These are phyloP conservation scores for Solanum boliviense DNA, from an alignment of 257 asterid species.

Conservation along the genomic window DNA sequence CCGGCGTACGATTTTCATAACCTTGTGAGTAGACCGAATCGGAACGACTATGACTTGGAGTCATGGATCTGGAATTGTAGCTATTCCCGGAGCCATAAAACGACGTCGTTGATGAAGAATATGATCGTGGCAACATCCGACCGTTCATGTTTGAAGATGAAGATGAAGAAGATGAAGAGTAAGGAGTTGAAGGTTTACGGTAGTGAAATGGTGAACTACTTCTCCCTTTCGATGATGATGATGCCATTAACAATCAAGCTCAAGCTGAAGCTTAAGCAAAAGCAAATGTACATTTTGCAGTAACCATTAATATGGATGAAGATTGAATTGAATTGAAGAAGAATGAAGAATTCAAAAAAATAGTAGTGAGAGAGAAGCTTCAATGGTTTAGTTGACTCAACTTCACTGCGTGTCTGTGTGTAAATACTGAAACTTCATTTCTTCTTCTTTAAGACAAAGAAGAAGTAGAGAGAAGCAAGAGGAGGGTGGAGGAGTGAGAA, in stretches of 20 bases:
- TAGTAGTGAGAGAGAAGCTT: not conserved
- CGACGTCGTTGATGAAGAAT: constrained; percentile 60
- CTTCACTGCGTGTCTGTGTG: not conserved
- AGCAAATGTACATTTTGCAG: not conserved
- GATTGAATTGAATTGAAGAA: constrained; percentile 9
- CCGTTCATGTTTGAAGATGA: constrained; percentile 81
- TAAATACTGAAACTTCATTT: constrained; percentile 10
- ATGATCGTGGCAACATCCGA: constrained; percentile 47
- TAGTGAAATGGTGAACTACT: constrained; percentile 70
- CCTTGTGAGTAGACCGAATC: constrained; percentile 32
- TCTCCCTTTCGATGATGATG: constrained; percentile 86
- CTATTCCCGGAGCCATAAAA: constrained; percentile 68
- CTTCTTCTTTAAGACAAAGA: constrained; percentile 55
- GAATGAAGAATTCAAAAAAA: constrained; percentile 15
- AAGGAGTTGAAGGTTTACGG: constrained; percentile 68
- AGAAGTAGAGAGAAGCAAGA: constrained; percentile 5
- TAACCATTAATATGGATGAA: constrained; percentile 7
- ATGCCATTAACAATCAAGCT: constrained; percentile 81
- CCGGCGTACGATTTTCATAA: constrained; percentile 40
- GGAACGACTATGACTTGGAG: constrained; percentile 32
- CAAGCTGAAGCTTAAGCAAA: constrained; percentile 32
- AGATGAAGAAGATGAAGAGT: constrained; percentile 82
- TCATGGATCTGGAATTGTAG: constrained; percentile 78
- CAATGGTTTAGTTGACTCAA: not conserved
- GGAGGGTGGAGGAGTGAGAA: constrained; percentile 11